phyloP scores from a whole-genome alignment of 345 rosid genomes.

The sweet orange (Citrus sinensis) region DVS_A1.0 CM039163.1:43397501-43398000 shows the following conservation, averaged over 20 bases:
- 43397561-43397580: not conserved
- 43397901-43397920: slow-evolving; percentile 96
- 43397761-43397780: not conserved
- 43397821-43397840: not conserved
- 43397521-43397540: not conserved
- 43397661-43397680: not conserved
- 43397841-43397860: not conserved
- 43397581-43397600: not conserved
- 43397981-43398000: slow-evolving; percentile 93
- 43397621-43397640: not conserved
- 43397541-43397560: slow-evolving; percentile 20
- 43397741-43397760: not conserved
- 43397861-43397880: not conserved
- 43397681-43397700: not conserved
- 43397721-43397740: too few relatives aligned
- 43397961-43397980: slow-evolving; percentile 83
- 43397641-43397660: not conserved
- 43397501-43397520: not conserved
- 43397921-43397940: slow-evolving; percentile 70
- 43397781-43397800: too few relatives aligned
- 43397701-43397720: not conserved
- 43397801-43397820: not conserved
- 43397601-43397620: not conserved
- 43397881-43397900: slow-evolving; percentile 49
- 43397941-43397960: slow-evolving; percentile 73